Conservation (phyloP, 2,329 filamentous ascomycete genomes). For the Xylariaceae sp. region DNA sequence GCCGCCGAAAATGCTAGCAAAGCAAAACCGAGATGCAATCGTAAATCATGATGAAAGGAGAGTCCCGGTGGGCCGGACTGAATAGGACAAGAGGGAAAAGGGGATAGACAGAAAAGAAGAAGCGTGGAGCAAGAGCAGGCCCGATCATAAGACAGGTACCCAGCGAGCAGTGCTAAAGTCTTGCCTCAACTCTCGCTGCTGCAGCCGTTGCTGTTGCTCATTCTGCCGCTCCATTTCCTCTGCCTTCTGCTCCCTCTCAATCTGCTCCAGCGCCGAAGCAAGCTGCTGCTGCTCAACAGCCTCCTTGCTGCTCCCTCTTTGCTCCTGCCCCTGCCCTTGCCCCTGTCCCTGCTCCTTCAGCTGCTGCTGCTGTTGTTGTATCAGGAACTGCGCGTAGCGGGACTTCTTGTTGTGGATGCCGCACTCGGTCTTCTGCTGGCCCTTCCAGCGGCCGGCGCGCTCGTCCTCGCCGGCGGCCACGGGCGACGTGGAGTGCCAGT, state of each 20-base stretch:
- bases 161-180: conserved; percentile 17
- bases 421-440: conserved; percentile 93
- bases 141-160: conserved; percentile 13
- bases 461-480: conserved; percentile 93
- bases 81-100: not conserved
- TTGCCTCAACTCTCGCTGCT: conserved; percentile 12
- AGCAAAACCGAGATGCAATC: conserved; percentile 17
- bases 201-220: not conserved
- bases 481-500: conserved; percentile 96
- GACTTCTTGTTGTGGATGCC: conserved; percentile 98
- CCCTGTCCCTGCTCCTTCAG: conserved; percentile 2
- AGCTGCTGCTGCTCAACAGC: conserved; percentile 30
- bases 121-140: too few species aligned
- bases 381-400: conserved; percentile 85
- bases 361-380: conserved; percentile 75
- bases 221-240: conserved; percentile 18
- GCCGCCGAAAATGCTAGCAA: conserved; percentile 9
- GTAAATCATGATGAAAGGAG: conserved; percentile 16
- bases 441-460: conserved; percentile 96
- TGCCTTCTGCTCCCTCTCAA: conserved; percentile 21
- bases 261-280: conserved; percentile 18
- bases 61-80: not conserved
- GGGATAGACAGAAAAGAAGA: not conserved
- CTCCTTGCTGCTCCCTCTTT: conserved; percentile 31
- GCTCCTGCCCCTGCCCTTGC: conserved; percentile 49